A percentile compares a stretch with the other conserved stretches of the same genome.
These are phyloP conservation scores for Neurospora sp. DNA, from an alignment of 495 filamentous ascomycete genomes.

Conservation along the genomic window DNA sequence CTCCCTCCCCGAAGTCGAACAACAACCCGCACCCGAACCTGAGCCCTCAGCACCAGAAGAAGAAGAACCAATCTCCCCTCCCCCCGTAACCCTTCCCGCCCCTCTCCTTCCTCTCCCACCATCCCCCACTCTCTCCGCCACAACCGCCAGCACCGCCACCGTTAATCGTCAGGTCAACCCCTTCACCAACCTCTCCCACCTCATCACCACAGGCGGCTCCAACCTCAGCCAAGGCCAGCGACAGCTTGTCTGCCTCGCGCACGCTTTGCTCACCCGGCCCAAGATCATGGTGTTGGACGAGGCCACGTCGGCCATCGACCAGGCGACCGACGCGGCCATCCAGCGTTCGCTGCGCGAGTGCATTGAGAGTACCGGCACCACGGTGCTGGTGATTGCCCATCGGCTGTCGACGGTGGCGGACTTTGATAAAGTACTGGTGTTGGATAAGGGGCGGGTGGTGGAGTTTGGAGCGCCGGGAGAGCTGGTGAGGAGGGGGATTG, in stretches of 20 bases:
- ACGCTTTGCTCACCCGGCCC: conserved; percentile 61
- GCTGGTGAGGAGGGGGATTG: conserved; percentile 12
- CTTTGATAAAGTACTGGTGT: conserved; percentile 59
- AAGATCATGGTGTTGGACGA: conserved; percentile 80
- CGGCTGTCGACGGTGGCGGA: conserved; percentile 60
- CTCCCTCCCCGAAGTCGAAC: not conserved
- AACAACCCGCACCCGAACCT: not conserved
- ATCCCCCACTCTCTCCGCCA: not conserved
- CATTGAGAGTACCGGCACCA: conserved; percentile 55
- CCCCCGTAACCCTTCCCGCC: not conserved
- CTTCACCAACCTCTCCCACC: conserved; percentile 18
- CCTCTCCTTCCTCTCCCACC: not conserved
- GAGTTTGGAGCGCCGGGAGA: conserved; percentile 33
- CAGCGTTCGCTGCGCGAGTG: conserved; percentile 66
- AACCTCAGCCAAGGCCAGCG: conserved; percentile 50
- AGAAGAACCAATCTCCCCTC: not conserved
- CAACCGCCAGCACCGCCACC: not conserved
- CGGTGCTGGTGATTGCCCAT: conserved; percentile 71
- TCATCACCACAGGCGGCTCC: conserved; percentile 27
- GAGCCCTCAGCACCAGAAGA: not conserved
- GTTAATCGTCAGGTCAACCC: conserved; percentile 2
- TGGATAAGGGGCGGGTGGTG: conserved; percentile 50
- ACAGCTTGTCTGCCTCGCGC: conserved; percentile 61
- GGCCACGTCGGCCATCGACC: conserved; percentile 73
- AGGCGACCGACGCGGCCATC: conserved; percentile 56